A percentile compares a stretch with the other conserved stretches of the same genome.
These are phyloP conservation scores for Stephanodiscus minutulus DNA, from an alignment of 108 stramenopile genomes.

Conservation along the genomic window DNA sequence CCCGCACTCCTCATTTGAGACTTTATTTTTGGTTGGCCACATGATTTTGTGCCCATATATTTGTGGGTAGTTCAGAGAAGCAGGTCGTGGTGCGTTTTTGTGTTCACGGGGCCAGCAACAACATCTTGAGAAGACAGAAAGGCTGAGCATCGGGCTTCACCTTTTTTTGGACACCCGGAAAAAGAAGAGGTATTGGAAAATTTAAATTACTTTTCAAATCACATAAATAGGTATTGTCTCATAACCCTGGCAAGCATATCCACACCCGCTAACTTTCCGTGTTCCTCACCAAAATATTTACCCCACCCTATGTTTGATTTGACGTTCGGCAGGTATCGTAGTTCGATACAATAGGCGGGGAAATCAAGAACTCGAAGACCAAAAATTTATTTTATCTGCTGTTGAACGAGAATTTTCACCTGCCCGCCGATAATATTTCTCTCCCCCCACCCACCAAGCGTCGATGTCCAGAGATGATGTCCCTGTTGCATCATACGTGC, in stretches of 20 bases:
- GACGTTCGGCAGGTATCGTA: no score
- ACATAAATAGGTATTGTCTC: no score
- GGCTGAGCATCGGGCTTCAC: not conserved
- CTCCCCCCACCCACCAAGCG: no score
- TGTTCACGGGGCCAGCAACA: not conserved
- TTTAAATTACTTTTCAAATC: no score
- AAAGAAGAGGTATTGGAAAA: not conserved
- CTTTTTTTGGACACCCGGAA: not conserved
- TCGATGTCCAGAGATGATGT: no score
- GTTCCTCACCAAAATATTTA: no score
- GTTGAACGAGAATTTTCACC: no score
- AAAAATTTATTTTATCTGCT: no score
- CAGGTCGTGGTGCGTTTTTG: not conserved
- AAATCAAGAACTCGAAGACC: not conserved
- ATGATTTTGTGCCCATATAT: not conserved
- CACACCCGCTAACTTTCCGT: no score
- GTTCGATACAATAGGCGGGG: not conserved
- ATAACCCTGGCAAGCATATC: no score
- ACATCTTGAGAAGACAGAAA: not conserved
- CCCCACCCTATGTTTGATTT: not conserved
- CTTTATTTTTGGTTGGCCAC: slow-evolving; percentile 2
- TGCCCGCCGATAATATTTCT: no score
- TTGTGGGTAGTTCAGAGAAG: not conserved
- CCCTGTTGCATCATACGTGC: no score
- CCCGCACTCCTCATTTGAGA: not conserved